Conservation (phyloP, 805 yeast species). For the Yarrowia sp. region DNA sequence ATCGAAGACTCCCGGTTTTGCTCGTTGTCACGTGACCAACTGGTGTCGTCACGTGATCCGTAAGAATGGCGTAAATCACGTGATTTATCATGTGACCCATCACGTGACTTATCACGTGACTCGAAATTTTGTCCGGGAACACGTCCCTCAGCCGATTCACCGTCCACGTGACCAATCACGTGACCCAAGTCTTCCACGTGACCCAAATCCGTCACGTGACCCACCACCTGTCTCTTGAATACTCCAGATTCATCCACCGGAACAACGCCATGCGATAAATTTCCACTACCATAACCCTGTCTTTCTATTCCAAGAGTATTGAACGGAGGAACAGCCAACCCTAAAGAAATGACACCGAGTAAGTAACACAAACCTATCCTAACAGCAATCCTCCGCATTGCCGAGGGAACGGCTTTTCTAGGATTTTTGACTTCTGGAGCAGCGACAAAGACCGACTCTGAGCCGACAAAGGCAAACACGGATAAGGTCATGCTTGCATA, state of each 20-base stretch:
- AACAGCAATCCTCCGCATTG: conserved; percentile 77
- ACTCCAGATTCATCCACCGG: background rate
- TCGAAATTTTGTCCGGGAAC: no score
- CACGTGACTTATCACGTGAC: no score
- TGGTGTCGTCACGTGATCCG: no score
- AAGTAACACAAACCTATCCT: conserved; percentile 70
- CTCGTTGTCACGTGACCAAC: no score
- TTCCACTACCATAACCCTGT: background rate
- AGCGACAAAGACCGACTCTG: conserved; percentile 82
- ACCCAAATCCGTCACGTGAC: no score
- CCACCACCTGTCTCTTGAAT: background rate
- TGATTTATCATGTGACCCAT: no score
- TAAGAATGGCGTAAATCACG: no score
- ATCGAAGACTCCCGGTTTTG: no score
- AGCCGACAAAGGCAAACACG: conserved; percentile 79
- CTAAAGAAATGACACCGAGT: conserved; percentile 69
- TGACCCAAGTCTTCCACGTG: no score
- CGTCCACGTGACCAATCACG: no score
- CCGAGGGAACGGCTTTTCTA: conserved; percentile 74
- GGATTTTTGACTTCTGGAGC: conserved; percentile 89
- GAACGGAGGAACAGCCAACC: conserved; percentile 72
- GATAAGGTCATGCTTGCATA: conserved; percentile 68
- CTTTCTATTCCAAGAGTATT: conserved; percentile 4
- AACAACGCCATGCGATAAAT: background rate
- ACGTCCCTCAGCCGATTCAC: no score